Conservation (phyloP, 2,329 filamentous ascomycete species). For the Alternaria triticimaculans region DNA sequence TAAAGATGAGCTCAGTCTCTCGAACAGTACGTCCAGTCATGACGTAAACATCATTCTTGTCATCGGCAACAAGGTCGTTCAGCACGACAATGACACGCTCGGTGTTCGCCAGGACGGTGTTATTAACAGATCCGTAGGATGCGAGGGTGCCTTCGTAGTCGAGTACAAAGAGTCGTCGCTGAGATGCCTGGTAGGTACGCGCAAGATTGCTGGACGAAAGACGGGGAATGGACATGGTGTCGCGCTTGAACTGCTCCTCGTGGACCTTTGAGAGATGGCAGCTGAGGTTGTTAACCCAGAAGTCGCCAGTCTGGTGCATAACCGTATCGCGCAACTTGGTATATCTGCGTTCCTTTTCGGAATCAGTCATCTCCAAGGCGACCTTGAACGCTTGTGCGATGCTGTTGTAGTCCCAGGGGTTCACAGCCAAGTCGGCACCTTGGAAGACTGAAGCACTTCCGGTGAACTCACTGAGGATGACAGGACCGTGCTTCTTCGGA, state of each 20-base stretch:
- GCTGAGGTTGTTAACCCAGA: conserved; percentile 83
- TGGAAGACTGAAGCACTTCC: conserved; percentile 87
- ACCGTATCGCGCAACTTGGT: conserved; percentile 74
- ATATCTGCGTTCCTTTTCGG: conserved; percentile 79
- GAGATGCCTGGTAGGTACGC: conserved; percentile 69
- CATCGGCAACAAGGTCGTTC: conserved; percentile 80
- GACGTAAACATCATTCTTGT: conserved; percentile 85
- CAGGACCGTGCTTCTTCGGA: conserved; percentile 80
- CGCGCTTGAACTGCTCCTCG: conserved; percentile 82
- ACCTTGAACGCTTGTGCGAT: conserved; percentile 85
- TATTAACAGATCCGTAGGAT: conserved; percentile 81
- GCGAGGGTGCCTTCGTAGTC: conserved; percentile 95
- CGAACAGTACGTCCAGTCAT: conserved; percentile 91
- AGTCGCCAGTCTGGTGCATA: conserved; percentile 79
- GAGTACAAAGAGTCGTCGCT: conserved; percentile 81
- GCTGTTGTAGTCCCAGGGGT: conserved; percentile 93
- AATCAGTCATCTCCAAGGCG: conserved; percentile 78
- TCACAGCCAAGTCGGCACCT: conserved; percentile 81
- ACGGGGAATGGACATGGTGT: conserved; percentile 85
- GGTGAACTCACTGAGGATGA: conserved; percentile 95
- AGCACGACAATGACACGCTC: conserved; percentile 84
- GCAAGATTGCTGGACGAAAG: conserved; percentile 72
- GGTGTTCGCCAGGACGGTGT: conserved; percentile 85
- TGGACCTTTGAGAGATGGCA: conserved; percentile 75
- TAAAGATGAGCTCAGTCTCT: conserved; percentile 86